phyloP scores from a whole-genome alignment of 179 eudicot species.

The Amaranthus tricolor region DNA sequence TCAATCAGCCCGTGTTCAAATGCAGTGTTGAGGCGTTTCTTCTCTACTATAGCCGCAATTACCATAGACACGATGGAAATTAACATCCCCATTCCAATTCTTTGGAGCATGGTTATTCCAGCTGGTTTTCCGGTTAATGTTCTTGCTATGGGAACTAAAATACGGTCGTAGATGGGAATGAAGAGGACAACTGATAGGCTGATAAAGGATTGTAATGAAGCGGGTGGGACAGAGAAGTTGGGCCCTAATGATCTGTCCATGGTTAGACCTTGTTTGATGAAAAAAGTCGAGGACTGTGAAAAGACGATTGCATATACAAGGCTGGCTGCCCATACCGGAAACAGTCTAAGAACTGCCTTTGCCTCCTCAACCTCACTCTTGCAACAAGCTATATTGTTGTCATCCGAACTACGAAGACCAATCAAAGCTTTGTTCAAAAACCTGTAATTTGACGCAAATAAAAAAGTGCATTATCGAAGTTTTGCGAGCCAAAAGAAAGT shows the following conservation, averaged over 20 bases:
- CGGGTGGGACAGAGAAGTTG: constrained; percentile 54
- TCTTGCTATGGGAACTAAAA: constrained; percentile 53
- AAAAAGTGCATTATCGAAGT: background rate
- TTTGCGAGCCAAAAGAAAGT: background rate
- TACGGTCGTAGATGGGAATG: constrained; percentile 62
- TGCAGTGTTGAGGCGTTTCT: constrained; percentile 45
- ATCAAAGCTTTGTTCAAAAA: constrained; percentile 65
- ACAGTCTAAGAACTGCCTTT: constrained; percentile 53
- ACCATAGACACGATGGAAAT: constrained; percentile 51
- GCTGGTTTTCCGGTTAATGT: constrained; percentile 47
- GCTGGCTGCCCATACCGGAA: constrained; percentile 63
- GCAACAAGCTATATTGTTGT: constrained; percentile 37
- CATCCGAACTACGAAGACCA: constrained; percentile 29
- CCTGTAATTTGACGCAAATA: constrained; percentile 27
- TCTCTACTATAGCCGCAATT: constrained; percentile 57
- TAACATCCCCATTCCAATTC: constrained; percentile 56
- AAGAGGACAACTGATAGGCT: constrained; percentile 42
- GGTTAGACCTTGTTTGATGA: constrained; percentile 71
- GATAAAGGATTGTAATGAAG: constrained; percentile 53
- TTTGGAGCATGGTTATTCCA: constrained; percentile 63
- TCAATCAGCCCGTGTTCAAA: constrained; percentile 49
- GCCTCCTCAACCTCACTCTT: constrained; percentile 54
- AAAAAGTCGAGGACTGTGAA: constrained; percentile 60
- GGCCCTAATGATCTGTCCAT: constrained; percentile 57
- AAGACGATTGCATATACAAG: constrained; percentile 53